phyloP scores from a whole-genome alignment of 257 asterid genomes.

The Ilex asprella region DNA sequence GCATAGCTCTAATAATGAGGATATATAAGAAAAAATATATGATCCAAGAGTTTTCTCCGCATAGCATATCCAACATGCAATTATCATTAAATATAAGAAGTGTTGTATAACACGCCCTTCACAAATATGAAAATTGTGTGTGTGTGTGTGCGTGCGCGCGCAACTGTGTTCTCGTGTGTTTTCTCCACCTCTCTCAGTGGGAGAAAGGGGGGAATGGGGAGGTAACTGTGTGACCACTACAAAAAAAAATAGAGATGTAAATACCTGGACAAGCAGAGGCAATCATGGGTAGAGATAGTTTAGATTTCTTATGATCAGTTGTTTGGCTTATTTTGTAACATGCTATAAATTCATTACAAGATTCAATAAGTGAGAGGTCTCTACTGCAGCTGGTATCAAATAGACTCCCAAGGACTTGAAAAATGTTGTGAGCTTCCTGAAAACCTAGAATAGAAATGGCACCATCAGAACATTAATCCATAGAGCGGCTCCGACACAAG shows the following conservation, averaged over 20 bases:
- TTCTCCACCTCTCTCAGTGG: too few relatives aligned
- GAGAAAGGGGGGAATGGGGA: too few relatives aligned
- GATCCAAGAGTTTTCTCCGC: slow-evolving; percentile 98
- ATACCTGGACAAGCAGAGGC: slow-evolving; percentile 97
- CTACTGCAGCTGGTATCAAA: slow-evolving; percentile 95
- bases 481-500: too few relatives aligned
- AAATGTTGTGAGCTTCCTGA: slow-evolving; percentile 70
- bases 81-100: too few relatives aligned
- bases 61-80: slow-evolving; percentile 97
- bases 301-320: slow-evolving; percentile 33
- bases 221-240: too few relatives aligned
- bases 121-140: too few relatives aligned
- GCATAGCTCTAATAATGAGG: slow-evolving; percentile 86
- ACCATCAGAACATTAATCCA: slow-evolving; percentile 7
- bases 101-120: too few relatives aligned
- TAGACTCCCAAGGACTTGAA: slow-evolving; percentile 88
- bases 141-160: too few relatives aligned
- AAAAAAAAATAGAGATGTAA: too few relatives aligned
- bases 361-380: slow-evolving; percentile 80
- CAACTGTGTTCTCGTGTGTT: too few relatives aligned
- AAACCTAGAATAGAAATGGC: slow-evolving; percentile 42
- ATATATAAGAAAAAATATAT: slow-evolving; percentile 81
- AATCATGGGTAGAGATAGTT: slow-evolving; percentile 65
- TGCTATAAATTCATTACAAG: slow-evolving; percentile 71
- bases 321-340: slow-evolving; percentile 54